These are phyloP conservation scores for Acacia crassicarpa DNA, from an alignment of 306 rosid species.

Conservation along the genomic window DNA sequence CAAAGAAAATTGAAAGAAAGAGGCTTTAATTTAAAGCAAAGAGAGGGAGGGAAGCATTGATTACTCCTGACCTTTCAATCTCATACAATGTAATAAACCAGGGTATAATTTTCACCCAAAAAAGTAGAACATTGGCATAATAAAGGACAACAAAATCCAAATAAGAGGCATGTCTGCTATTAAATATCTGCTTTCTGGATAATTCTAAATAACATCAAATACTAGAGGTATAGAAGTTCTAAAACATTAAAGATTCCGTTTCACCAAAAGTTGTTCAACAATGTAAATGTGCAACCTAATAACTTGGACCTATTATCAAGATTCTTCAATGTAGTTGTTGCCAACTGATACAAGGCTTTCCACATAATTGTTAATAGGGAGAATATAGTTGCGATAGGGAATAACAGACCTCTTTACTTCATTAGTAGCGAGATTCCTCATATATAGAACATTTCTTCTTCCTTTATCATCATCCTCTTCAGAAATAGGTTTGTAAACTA, in stretches of 20 bases:
- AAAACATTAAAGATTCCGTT: too few relatives aligned
- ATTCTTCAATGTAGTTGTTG: not conserved
- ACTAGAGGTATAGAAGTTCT: not conserved
- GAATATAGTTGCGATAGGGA: not conserved
- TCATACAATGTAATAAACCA: not conserved
- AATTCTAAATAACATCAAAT: not conserved
- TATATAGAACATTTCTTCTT: not conserved
- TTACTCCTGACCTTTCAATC: not conserved
- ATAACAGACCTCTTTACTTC: not conserved
- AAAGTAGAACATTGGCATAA: not conserved
- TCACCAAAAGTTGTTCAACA: not conserved
- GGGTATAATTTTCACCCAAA: not conserved
- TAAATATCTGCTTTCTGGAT: not conserved
- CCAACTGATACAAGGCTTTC: not conserved
- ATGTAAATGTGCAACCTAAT: not conserved
- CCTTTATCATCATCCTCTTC: too few relatives aligned
- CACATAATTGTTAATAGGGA: not conserved
- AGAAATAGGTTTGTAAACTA: not conserved
- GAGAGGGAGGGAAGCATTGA: not conserved
- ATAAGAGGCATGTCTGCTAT: not conserved
- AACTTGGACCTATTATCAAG: not conserved
- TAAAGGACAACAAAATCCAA: too few relatives aligned
- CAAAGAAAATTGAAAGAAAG: not conserved
- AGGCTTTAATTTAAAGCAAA: too few relatives aligned
- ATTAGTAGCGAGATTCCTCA: not conserved